Evolutionary conservation across 1,284 basidiomycete species (phyloP), one percentile per base, ranked within the genome.

Genomic region (Sanguinoderma infundibulare): DNA sequence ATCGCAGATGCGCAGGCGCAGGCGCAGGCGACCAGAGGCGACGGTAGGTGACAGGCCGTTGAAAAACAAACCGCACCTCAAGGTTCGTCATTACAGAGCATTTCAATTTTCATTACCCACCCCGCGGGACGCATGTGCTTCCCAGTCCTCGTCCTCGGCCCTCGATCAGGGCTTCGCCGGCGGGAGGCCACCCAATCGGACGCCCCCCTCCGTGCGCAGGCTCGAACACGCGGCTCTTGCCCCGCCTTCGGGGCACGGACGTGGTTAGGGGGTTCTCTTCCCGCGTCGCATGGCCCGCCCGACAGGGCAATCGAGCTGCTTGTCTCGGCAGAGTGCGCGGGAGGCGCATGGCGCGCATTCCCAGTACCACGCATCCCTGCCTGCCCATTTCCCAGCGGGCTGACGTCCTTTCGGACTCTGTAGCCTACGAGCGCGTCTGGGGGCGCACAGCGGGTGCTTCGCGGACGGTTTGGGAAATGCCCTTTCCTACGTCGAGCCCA

Each of bases 1-100:
- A 65, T 65, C 64, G 53, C 61, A 61, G 64, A 62, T 62, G 56
- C 36, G 40, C 52, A 30, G 51, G 46, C 57, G 52, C n/a, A n/a
- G n/a, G 57, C 49, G 38, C 44, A 36, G n/a, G 20, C 46, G 46
- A 20, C 28, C 9, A 28, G n/a, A 15, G 6, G 1, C 46, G 15
- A 28, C n/a, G n/a, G n/a, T n/a, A n/a, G n/a, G n/a, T n/a, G n/a
- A n/a, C n/a, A n/a, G n/a, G n/a, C n/a, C n/a, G 28, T 17, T 30
- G 24, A 30, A 49, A 49, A 49, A 32, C 28, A 10, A n/a, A n/a
- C 24, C 42, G 24, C 42, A 28, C 14, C 46, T n/a, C 15, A 32
- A 32, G 46, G 28, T 49, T 49, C 46, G 46, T 20, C 46, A 49
- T 32, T 49, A 32, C 28, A 26, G 7, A 10, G 5, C 46, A n/a